Base-by-base conservation (phyloP, 257 asterid species). In the Mitragyna speciosa region DNA sequence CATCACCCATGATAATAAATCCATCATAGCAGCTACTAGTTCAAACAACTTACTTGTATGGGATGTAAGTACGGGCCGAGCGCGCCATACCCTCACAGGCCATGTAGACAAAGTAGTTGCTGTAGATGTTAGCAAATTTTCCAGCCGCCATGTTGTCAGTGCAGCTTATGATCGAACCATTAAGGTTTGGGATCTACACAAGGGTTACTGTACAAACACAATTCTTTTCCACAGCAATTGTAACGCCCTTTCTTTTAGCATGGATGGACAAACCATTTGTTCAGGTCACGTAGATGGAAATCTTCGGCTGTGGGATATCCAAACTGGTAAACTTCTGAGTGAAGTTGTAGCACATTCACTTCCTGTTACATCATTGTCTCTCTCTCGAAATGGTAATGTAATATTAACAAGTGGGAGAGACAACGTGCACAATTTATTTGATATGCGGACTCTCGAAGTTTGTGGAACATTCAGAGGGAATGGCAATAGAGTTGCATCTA, bases 341-440 rank as follows among this genome's bases (percentile, higher is more conserved):
- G 98, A 95, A 80, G 91, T 95, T 30, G 92, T 92, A 31, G 98
- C 97, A 15, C 99, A 95, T 89, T 92, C 99, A 39, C 86, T 71
- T 82, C 94, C 97, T 30, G 85, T 93, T 28, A 93, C 98, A 26
- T 95, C 99, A n/a, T 70, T 95, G 64, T 90, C 94, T 0, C 80
- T 93, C 73, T 92, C 98, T 3, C 89, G 96, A 77, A 91, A 80
- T 45, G 99, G 99, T 45, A 93, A 90, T n/a, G 56, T 88, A 58
- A 87, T 95, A 56, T 81, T 95, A 87, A 93, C 99, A 17, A 95
- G 99, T 71, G 99, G 98, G 82, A 93, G 97, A 83, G 99, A 95
- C 74, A 93, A 95, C 79, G 76, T 90, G 87, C 99, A 95, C 79
- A 92, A 95, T 77, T 81, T 95, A 36, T 93, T 95, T 28, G 98